phyloP scores from a whole-genome alignment of 441 rosid species.

The Euphorbia celastroides region DNA sequence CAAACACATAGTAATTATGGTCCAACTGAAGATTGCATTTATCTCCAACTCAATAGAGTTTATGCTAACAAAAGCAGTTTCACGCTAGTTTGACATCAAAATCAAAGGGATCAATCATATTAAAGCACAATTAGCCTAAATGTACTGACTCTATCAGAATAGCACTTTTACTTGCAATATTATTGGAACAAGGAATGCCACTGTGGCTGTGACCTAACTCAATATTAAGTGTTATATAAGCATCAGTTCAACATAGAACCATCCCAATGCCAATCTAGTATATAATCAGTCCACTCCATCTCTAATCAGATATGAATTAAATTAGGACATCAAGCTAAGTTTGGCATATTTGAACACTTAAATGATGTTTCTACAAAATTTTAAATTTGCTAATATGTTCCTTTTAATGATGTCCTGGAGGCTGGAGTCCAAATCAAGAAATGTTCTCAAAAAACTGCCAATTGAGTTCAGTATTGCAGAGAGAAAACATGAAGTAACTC shows the following conservation, averaged over 20 bases:
- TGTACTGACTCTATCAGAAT: neutral
- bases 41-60: neutral
- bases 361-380: neutral
- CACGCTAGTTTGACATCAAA: neutral
- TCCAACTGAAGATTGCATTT: neutral
- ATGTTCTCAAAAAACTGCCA: too few species aligned
- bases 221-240: neutral
- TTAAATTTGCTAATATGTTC: neutral
- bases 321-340: neutral
- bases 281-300: neutral
- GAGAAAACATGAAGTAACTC: neutral
- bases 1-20: neutral
- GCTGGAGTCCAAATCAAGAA: too few species aligned
- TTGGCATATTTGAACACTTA: neutral
- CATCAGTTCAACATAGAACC: neutral
- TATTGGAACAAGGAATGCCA: neutral
- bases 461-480: neutral
- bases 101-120: neutral
- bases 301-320: neutral
- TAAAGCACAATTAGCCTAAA: neutral
- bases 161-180: neutral
- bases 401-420: too few species aligned
- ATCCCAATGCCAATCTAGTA: neutral
- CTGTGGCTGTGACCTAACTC: neutral
- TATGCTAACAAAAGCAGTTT: neutral